Base-by-base conservation (phyloP, 1,139 yeast genomes). In the Yamadazyma conglobata region DNA sequence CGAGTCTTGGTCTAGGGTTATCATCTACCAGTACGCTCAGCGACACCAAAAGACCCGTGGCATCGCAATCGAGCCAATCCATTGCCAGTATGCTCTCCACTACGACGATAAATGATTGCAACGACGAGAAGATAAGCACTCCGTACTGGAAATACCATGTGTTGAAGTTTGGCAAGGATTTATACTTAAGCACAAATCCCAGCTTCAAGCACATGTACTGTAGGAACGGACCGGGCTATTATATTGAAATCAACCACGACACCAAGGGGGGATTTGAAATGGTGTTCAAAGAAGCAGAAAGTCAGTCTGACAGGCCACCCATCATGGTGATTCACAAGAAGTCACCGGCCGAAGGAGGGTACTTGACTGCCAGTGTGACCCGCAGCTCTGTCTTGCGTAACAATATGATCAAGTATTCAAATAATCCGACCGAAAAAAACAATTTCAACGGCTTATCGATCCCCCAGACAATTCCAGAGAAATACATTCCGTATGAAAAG, bases 111-210 rank as follows among this genome's bases (percentile, higher is more conserved):
- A 10, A 19, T 14, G 39, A 36, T 16, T 27, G 33, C 10, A 33
- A 24, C 12, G 36, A 37, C 13, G 32, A 30, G 7, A 31, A 29
- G 25, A 31, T 31, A n/a, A 29, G 42, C 11, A 43, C 55, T 12
- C 68, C 64, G 13, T 77, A 73, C 43, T 77, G 83, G 82, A 78
- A 78, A 46, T 78, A 76, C 44, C 85, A 78, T 44, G 57, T 77
- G 8, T 50, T 73, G 17, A 64, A 60, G 31, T 56, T 73, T 31
- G 76, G 77, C 4, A 63, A 62, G 22, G 66, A 64, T 36, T 56
- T 75, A 33, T 77, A 77, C 43, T 46, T 77, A 17, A 69, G 82
- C 2, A 77, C 84, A 1, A 78, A 76, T 43, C 84, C 84, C 0
- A 75, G 72, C 15, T 52, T 62, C 19, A 66, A 70, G 38, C 82